phyloP scores from a whole-genome alignment of 75 land plant species.

The Sequoiadendron giganteum region DNA sequence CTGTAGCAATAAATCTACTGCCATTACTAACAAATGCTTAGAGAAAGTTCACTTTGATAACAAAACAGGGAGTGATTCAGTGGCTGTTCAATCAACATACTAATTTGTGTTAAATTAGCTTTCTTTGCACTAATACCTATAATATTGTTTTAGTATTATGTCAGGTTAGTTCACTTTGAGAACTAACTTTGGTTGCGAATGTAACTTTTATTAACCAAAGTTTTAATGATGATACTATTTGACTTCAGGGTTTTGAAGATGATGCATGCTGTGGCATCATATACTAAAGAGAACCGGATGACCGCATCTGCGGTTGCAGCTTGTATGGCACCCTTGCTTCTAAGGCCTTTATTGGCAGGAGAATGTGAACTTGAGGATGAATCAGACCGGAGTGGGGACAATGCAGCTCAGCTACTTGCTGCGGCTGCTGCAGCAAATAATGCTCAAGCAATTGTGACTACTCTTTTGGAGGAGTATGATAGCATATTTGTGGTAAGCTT shows the following conservation, averaged over 20 bases:
- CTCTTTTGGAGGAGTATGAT: constrained; percentile 85
- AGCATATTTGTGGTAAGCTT: constrained; percentile 81
- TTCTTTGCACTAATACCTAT: not conserved
- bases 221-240: not conserved
- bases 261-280: constrained; percentile 84
- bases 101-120: not conserved
- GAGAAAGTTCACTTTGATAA: not conserved
- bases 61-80: not conserved
- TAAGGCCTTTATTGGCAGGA: constrained; percentile 95
- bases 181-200: not conserved
- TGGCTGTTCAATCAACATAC: not conserved
- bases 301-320: constrained; percentile 96
- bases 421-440: constrained; percentile 99
- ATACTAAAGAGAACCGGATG: constrained; percentile 88
- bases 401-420: constrained; percentile 89
- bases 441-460: constrained; percentile 91
- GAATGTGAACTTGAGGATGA: constrained; percentile 96
- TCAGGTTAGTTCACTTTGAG: not conserved
- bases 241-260: constrained; percentile 78
- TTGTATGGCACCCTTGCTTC: constrained; percentile 98
- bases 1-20: not conserved
- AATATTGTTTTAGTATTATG: not conserved
- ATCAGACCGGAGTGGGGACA: constrained; percentile 84
- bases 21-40: not conserved
- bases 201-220: not conserved